Conservation (phyloP, 352 stramenopile species). For the Phytophthora rubi region DNA sequence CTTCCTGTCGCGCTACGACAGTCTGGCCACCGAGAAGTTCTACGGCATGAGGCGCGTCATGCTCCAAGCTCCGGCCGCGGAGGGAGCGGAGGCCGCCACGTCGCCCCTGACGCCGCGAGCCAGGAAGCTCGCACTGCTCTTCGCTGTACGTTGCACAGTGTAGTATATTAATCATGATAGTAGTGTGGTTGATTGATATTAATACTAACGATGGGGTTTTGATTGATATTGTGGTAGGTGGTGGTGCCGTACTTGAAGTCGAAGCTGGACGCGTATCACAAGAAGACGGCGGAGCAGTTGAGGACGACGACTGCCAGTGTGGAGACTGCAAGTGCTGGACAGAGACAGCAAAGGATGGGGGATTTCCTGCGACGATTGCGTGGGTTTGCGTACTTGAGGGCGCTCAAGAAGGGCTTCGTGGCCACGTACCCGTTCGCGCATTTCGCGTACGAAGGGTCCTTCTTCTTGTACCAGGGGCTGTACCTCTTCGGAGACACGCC, state of each 20-base stretch:
- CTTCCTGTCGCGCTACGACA: constrained; percentile 80
- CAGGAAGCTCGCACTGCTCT: constrained; percentile 61
- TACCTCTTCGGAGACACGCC: constrained; percentile 87
- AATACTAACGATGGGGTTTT: not conserved
- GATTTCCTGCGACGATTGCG: constrained; percentile 57
- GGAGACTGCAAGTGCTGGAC: not conserved
- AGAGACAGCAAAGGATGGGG: constrained; percentile 25
- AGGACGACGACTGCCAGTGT: constrained; percentile 16
- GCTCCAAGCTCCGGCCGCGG: constrained; percentile 23
- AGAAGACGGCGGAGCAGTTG: constrained; percentile 47
- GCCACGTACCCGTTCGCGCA: constrained; percentile 77
- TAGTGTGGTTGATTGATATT: not conserved
- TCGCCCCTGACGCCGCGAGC: constrained; percentile 51
- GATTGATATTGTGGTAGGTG: constrained; percentile 37
- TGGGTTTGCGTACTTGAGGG: constrained; percentile 53
- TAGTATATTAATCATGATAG: not conserved
- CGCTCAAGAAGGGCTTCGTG: constrained; percentile 69
- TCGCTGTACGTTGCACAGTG: constrained; percentile 48
- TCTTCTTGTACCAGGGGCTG: constrained; percentile 88
- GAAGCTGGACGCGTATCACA: constrained; percentile 76
- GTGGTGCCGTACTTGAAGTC: constrained; percentile 81
- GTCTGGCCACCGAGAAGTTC: constrained; percentile 82
- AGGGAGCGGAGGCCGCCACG: constrained; percentile 24
- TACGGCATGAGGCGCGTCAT: constrained; percentile 88
- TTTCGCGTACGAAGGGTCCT: constrained; percentile 80